Evolutionary conservation across 2,329 filamentous ascomycete genomes (phyloP).

Genomic region (Zopfia rhizophila): DNA sequence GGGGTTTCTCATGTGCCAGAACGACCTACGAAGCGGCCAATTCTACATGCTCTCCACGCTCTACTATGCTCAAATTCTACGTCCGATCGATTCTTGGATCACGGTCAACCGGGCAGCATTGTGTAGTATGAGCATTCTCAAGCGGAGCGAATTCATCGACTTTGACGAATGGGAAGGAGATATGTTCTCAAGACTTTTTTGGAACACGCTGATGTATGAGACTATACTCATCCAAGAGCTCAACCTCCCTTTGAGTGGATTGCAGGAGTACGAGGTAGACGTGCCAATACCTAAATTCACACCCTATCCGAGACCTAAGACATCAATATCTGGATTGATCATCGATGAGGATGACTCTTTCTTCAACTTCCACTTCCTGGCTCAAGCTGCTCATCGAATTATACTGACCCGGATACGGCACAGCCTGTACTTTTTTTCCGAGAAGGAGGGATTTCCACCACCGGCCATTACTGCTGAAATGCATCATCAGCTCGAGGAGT

Average conservation of each 20-base stretch:
- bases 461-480: constrained; percentile 63
- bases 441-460: constrained; percentile 54
- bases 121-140: constrained; percentile 61
- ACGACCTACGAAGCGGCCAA: constrained; percentile 62
- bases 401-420: constrained; percentile 65
- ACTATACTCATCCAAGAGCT: constrained; percentile 66
- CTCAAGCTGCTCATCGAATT: constrained; percentile 66
- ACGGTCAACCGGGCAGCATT: constrained; percentile 64
- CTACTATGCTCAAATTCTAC: constrained; percentile 63
- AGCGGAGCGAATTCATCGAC: constrained; percentile 54
- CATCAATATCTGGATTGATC: constrained; percentile 43
- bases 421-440: constrained; percentile 61
- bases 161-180: constrained; percentile 65
- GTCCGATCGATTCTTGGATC: constrained; percentile 65
- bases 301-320: constrained; percentile 52
- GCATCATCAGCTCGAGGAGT: constrained; percentile 66
- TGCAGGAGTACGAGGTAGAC: constrained; percentile 62
- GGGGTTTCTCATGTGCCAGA: constrained; percentile 63
- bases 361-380: constrained; percentile 68
- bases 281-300: constrained; percentile 66
- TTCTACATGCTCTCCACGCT: constrained; percentile 64
- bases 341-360: constrained; percentile 63
- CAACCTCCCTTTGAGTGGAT: constrained; percentile 62
- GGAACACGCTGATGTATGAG: constrained; percentile 67
- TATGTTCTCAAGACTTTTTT: constrained; percentile 66